Evolutionary conservation across 2,329 filamentous ascomycete species (phyloP).

Genomic region (Corniculantispora saksenae): DNA sequence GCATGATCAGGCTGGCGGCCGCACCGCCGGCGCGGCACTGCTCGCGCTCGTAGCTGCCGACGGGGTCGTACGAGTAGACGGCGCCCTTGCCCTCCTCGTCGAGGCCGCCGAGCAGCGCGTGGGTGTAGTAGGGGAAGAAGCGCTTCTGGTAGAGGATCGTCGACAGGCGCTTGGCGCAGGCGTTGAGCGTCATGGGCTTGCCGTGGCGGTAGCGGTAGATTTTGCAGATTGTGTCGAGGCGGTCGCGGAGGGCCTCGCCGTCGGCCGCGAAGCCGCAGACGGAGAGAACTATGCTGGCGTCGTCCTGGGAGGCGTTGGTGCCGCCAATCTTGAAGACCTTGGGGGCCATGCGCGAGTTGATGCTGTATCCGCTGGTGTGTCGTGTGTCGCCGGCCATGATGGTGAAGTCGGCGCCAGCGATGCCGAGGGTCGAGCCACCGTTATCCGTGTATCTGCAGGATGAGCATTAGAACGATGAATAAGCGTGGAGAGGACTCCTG

Average conservation of each 20-base stretch:
- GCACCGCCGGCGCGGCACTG: constrained; percentile 93
- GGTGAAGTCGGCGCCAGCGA: constrained; percentile 89
- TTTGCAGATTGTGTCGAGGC: constrained; percentile 91
- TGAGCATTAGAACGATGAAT: neutral
- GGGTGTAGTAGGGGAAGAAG: constrained; percentile 98
- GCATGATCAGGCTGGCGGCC: constrained; percentile 94
- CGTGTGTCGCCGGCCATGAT: constrained; percentile 98
- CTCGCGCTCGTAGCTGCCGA: constrained; percentile 96
- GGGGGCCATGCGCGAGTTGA: constrained; percentile 93
- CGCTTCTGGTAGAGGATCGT: constrained; percentile 97
- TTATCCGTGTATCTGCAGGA: constrained; percentile 86
- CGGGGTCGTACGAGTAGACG: constrained; percentile 95
- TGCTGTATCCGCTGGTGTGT: constrained; percentile 94
- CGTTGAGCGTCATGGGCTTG: constrained; percentile 92
- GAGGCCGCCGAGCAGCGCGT: constrained; percentile 88
- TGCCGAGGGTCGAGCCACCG: constrained; percentile 92
- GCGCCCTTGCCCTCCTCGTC: constrained; percentile 94
- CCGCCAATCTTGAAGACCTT: constrained; percentile 98
- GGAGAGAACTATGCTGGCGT: constrained; percentile 84
- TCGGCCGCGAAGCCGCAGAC: constrained; percentile 97
- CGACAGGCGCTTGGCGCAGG: constrained; percentile 90
- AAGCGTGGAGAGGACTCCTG: neutral
- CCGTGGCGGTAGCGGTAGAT: constrained; percentile 99
- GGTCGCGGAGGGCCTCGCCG: constrained; percentile 89
- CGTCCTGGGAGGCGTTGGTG: constrained; percentile 79